These are phyloP conservation scores for Suhomyces coccinellae DNA, from an alignment of 1,139 yeast species.

Conservation along the genomic window DNA sequence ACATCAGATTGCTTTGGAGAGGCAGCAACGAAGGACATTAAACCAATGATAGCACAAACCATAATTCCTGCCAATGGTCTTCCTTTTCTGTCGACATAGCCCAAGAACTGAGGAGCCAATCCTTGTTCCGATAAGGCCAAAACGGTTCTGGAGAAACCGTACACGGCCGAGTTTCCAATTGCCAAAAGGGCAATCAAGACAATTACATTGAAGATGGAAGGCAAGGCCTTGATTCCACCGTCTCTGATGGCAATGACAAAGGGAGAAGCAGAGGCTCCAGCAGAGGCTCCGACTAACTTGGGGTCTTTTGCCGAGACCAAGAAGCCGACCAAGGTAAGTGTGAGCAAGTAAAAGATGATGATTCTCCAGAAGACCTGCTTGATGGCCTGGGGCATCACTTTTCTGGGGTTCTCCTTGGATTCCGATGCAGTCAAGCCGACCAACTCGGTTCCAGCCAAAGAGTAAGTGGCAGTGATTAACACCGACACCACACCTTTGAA, in stretches of 20 bases:
- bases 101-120: constrained; percentile 37
- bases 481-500: constrained; percentile 53
- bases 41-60: constrained; percentile 36
- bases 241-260: constrained; percentile 57
- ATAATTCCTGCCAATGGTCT: constrained; percentile 43
- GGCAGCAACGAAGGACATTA: constrained; percentile 43
- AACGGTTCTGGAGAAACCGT: constrained; percentile 45
- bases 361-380: constrained; percentile 48
- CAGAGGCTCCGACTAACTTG: constrained; percentile 15
- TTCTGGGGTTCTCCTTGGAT: constrained; percentile 40
- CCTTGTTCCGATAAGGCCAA: constrained; percentile 45
- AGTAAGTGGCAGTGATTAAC: constrained; percentile 44
- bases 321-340: constrained; percentile 43
- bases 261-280: constrained; percentile 48
- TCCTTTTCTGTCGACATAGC: constrained; percentile 42
- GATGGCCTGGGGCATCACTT: constrained; percentile 42
- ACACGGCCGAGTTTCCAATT: constrained; percentile 48
- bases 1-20: constrained; percentile 37
- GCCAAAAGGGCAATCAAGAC: constrained; percentile 43
- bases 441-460: constrained; percentile 48
- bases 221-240: constrained; percentile 50
- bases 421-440: constrained; percentile 43
- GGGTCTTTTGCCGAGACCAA: constrained; percentile 33
- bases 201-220: constrained; percentile 46
- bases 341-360: constrained; percentile 40